Conservation (phyloP, 768 basidiomycete genomes). For the Termitomyces sp. region DNA sequence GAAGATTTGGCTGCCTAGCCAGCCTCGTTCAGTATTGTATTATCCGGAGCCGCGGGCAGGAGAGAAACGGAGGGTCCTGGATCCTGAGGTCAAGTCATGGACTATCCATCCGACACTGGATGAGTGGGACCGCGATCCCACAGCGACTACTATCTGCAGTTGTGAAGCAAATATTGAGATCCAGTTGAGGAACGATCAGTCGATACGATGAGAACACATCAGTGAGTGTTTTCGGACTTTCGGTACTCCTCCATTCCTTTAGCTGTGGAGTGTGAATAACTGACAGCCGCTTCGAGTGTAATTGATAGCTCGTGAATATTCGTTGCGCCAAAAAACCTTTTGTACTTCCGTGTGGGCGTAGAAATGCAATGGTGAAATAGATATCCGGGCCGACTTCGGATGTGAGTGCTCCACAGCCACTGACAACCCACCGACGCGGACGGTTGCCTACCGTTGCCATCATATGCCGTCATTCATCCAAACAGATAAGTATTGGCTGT, state of each 20-base stretch:
- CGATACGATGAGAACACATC: too few species aligned
- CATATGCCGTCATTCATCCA: background rate
- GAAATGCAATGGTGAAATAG: background rate
- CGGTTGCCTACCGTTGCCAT: too few species aligned
- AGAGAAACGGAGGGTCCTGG: background rate
- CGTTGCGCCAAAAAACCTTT: background rate
- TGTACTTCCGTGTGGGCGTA: background rate
- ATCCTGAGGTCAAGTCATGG: slow-evolving; percentile 3
- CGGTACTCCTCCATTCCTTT: background rate
- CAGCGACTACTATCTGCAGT: background rate
- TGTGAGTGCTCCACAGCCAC: slow-evolving; percentile 1
- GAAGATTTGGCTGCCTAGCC: background rate
- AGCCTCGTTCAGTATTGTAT: background rate
- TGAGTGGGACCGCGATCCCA: background rate
- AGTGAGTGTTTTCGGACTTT: too few species aligned
- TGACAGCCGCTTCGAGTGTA: background rate
- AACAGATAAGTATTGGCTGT: background rate
- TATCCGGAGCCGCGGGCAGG: background rate
- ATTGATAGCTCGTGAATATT: background rate
- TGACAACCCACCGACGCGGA: background rate
- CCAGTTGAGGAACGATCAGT: background rate
- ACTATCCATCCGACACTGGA: background rate
- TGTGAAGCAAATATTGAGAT: background rate
- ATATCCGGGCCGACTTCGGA: background rate
- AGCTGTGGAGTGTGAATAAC: background rate